Conservation (phyloP, 2,329 filamentous ascomycete species). For the Zymoseptoria passerinii region DNA sequence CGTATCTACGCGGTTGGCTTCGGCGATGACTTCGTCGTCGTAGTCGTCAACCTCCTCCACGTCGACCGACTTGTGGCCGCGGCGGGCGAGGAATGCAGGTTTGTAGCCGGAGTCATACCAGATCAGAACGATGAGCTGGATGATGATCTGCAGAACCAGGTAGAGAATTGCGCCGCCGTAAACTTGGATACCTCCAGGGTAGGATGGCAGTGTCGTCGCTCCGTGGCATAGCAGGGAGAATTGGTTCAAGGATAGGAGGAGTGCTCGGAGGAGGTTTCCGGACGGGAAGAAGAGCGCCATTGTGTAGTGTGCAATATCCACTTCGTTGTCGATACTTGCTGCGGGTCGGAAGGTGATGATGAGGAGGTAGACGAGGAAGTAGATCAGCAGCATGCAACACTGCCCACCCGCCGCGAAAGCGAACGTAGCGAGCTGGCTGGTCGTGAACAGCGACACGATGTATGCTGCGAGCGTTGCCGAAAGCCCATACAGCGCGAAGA, state of each 20-base stretch:
- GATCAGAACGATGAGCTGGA: slow-evolving; percentile 64
- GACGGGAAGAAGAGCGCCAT: slow-evolving; percentile 68
- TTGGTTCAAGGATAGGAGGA: slow-evolving; percentile 73
- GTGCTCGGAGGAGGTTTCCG: slow-evolving; percentile 61
- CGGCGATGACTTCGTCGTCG: slow-evolving; percentile 53
- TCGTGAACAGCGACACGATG: slow-evolving; percentile 69
- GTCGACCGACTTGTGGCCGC: slow-evolving; percentile 34
- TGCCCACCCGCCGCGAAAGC: slow-evolving; percentile 73
- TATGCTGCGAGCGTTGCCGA: slow-evolving; percentile 71
- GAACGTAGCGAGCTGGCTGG: slow-evolving; percentile 74
- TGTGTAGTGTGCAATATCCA: slow-evolving; percentile 66
- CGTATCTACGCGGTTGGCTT: slow-evolving; percentile 54
- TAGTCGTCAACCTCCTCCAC: slow-evolving; percentile 38
- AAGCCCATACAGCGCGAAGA: slow-evolving; percentile 74
- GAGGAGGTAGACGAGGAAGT: slow-evolving; percentile 37
- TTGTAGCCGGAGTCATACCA: slow-evolving; percentile 68
- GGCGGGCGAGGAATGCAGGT: slow-evolving; percentile 50
- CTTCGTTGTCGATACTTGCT: slow-evolving; percentile 56
- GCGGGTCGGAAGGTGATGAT: slow-evolving; percentile 63
- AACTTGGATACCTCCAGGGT: slow-evolving; percentile 61
- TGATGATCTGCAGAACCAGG: slow-evolving; percentile 62
- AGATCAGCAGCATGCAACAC: slow-evolving; percentile 45
- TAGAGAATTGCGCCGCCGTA: slow-evolving; percentile 84
- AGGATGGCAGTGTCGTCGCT: slow-evolving; percentile 52
- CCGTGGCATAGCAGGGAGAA: slow-evolving; percentile 69